phyloP scores from a whole-genome alignment of 2,329 filamentous ascomycete species.

The Trichophaea hybrida region DNA sequence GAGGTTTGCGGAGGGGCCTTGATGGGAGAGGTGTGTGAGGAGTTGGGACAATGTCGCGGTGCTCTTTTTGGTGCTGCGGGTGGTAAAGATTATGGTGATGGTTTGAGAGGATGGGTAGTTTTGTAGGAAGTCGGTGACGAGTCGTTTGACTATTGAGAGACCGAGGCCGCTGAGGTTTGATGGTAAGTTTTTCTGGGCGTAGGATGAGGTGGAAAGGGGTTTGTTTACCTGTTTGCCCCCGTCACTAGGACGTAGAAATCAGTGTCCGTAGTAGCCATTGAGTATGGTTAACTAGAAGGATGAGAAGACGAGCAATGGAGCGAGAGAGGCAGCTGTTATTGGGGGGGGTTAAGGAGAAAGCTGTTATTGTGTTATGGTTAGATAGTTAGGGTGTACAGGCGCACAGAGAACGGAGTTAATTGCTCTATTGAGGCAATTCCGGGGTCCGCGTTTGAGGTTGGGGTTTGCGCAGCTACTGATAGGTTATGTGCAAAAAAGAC shows the following conservation, averaged over 20 bases:
- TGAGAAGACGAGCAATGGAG: no score
- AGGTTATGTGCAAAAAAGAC: no score
- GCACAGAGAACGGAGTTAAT: no score
- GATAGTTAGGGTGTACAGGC: no score
- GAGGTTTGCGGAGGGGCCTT: conserved; percentile 57
- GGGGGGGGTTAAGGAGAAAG: no score
- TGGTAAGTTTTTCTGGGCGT: neutral
- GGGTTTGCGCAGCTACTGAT: no score
- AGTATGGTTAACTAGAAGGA: no score
- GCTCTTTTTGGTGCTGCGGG: conserved; percentile 22
- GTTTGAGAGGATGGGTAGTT: conserved; percentile 13
- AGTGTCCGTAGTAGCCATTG: neutral
- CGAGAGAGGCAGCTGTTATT: no score
- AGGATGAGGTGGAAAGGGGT: neutral
- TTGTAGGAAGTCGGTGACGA: conserved; percentile 18
- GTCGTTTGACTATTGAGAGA: conserved; percentile 13
- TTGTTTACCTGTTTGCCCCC: conserved; percentile 2
- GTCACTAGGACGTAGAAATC: conserved; percentile 2
- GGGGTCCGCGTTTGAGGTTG: no score
- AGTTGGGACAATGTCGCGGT: conserved; percentile 36
- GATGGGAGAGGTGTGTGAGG: conserved; percentile 47
- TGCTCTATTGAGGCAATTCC: no score
- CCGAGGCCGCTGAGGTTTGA: conserved; percentile 15
- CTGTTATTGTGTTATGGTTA: no score
- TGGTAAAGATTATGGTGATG: conserved; percentile 22